Percentiles rank a stretch among this genome's conserved stretches.
phyloP scores from a whole-genome alignment of 2,329 filamentous ascomycete species.

The Dactylellina parvicollis region DNA sequence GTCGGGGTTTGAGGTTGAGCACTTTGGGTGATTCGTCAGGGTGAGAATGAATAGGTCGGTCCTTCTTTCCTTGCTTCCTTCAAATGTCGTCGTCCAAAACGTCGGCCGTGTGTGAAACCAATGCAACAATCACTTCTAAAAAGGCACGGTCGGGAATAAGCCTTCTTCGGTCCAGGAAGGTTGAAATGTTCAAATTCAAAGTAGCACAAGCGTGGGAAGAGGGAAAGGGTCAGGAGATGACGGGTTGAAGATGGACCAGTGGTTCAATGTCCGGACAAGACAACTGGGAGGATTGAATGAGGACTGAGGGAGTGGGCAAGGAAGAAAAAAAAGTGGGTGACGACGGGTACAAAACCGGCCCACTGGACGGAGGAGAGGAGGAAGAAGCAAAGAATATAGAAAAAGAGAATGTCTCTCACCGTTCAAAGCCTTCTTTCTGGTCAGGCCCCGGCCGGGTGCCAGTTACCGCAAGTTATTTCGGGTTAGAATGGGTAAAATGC shows the following conservation, averaged over 20 bases:
- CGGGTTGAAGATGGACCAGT: not conserved
- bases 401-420: slow-evolving; percentile 45
- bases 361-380: slow-evolving; percentile 10
- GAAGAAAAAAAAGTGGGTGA: slow-evolving; percentile 39
- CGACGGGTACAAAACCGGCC: slow-evolving; percentile 47
- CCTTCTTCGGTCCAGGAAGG: slow-evolving; percentile 36
- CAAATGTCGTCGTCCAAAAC: slow-evolving; percentile 25
- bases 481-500: slow-evolving; percentile 52
- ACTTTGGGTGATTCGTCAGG: slow-evolving; percentile 28
- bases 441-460: slow-evolving; percentile 25
- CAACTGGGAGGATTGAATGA: slow-evolving; percentile 10
- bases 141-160: slow-evolving; percentile 36
- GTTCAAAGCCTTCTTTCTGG: slow-evolving; percentile 26
- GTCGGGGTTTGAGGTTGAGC: slow-evolving; percentile 19
- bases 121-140: slow-evolving; percentile 31
- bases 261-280: not conserved
- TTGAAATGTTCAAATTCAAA: slow-evolving; percentile 4
- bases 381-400: slow-evolving; percentile 24
- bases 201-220: slow-evolving; percentile 18
- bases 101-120: slow-evolving; percentile 34
- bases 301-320: slow-evolving; percentile 1
- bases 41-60: slow-evolving; percentile 13
- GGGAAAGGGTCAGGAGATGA: not conserved
- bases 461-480: slow-evolving; percentile 42
- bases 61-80: too few relatives aligned